phyloP scores from a whole-genome alignment of 306 rosid species.

The Acacia melanoxylon region DNA sequence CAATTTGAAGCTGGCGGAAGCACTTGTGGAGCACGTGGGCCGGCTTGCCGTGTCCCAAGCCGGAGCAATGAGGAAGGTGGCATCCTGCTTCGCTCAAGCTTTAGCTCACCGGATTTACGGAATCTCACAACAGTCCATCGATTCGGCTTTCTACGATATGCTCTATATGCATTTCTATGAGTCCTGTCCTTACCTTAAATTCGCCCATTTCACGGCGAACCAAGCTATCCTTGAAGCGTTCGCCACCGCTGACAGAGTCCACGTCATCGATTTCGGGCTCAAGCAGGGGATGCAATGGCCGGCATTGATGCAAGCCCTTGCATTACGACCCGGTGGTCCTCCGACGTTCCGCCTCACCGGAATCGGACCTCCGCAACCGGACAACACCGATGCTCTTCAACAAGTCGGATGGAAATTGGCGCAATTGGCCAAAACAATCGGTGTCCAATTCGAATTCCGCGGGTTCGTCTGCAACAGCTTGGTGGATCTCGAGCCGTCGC shows the following conservation, averaged over 20 bases:
- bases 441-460: conserved; percentile 60
- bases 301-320: conserved; percentile 69
- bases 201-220: conserved; percentile 77
- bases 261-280: conserved; percentile 65
- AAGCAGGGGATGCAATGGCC: conserved; percentile 80
- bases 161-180: conserved; percentile 67
- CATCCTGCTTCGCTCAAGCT: conserved; percentile 61
- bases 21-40: conserved; percentile 51
- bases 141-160: conserved; percentile 43
- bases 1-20: conserved; percentile 50
- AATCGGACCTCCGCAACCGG: conserved; percentile 54
- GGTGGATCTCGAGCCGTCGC: conserved; percentile 51
- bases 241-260: conserved; percentile 42
- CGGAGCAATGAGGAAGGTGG: conserved; percentile 72
- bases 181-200: conserved; percentile 68
- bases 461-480: conserved; percentile 48
- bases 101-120: conserved; percentile 54
- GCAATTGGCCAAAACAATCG: conserved; percentile 51
- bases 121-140: conserved; percentile 34
- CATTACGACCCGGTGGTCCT: conserved; percentile 63
- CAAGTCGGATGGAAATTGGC: conserved; percentile 61
- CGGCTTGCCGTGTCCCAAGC: conserved; percentile 50
- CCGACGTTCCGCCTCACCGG: conserved; percentile 66
- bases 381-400: conserved; percentile 51
- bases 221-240: conserved; percentile 68